A percentile compares a stretch with the other conserved stretches of the same genome.
phyloP scores from a whole-genome alignment of 192 early-diverging fungal species.

The Rhizoclosmatium globosum region DNA sequence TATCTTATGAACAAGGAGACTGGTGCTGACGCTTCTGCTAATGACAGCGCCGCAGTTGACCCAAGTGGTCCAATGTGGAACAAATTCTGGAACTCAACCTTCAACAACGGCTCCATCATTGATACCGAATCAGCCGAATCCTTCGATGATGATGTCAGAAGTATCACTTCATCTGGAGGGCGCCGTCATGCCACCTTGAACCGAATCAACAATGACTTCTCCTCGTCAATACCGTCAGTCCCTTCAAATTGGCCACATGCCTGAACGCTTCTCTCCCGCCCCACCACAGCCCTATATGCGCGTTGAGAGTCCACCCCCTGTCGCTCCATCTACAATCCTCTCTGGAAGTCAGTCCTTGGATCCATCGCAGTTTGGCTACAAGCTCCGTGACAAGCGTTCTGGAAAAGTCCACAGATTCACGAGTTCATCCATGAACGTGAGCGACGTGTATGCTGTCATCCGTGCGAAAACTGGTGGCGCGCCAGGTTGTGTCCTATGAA shows the following conservation, averaged over 20 bases:
- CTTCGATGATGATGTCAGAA: slow-evolving; percentile 2
- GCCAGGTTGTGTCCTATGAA: slow-evolving; percentile 61
- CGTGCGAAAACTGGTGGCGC: slow-evolving; percentile 25
- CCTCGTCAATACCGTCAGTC: neutral
- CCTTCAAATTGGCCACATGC: neutral
- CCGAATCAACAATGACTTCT: neutral
- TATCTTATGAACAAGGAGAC: slow-evolving; percentile 40
- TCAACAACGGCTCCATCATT: slow-evolving; percentile 25
- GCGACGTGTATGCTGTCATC: slow-evolving; percentile 11
- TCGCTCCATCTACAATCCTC: slow-evolving; percentile 19
- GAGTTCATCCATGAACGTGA: slow-evolving; percentile 27
- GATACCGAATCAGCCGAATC: slow-evolving; percentile 30
- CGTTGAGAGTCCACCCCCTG: neutral
- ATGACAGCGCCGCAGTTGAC: neutral
- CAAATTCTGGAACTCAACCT: slow-evolving; percentile 56
- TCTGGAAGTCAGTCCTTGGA: slow-evolving; percentile 1
- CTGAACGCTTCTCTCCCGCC: neutral
- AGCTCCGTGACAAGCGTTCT: slow-evolving; percentile 41
- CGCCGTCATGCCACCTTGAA: neutral
- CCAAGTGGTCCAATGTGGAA: slow-evolving; percentile 54
- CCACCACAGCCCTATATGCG: neutral
- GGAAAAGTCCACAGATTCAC: slow-evolving; percentile 50
- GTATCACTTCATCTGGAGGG: neutral
- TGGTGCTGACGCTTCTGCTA: slow-evolving; percentile 7
- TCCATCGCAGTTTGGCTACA: slow-evolving; percentile 41